Base-by-base conservation (phyloP, 1,284 basidiomycete genomes). In the Cryptococcus neoformans region DNA sequence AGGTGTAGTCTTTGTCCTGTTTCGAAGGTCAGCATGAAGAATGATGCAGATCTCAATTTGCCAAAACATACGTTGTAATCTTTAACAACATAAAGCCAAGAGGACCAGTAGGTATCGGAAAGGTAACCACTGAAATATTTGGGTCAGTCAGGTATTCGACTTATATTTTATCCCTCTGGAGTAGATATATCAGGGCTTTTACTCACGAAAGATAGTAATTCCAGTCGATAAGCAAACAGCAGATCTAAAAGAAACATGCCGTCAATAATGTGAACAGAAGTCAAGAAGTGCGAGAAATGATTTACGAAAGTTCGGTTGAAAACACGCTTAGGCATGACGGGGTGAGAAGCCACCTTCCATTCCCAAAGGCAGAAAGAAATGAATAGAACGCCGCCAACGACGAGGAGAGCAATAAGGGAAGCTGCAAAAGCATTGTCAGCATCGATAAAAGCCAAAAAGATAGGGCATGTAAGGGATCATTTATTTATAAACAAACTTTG, bases 361-460 rank as follows among this genome's bases (percentile, higher is more conserved):
- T 81, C 80, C 71, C 73, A 80, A 39, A 74, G 51, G 17, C 66
- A 46, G 54, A 75, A 79, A 12, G 66, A 56, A 57, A 72, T 67
- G 60, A 80, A 72, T 38, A 76, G 58, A 16, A 77, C 51, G 3
- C 69, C 74, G 34, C 79, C 80, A 28, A 77, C 66, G 41, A 69
- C 66, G 48, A 77, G 67, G 71, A 80, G 74, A 54, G 79, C 77
- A 56, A 80, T 79, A 53, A 80, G 68, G 1, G 73, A 76, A 14
- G 71, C 69, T 70, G 49, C 21, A 21, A 21, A 21, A 21, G 21
- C 21, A 37, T 21, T 21, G 21, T 8, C 34, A 34, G 16, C 10
- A 39, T 6, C 21, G 21, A 21, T 21, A 21, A 21, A 21, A 21
- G 21, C 21, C 21, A 21, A 21, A 21, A 21, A 21, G 21, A 21